Percentiles rank a stretch among this genome's conserved stretches.
phyloP scores from a whole-genome alignment of 2,329 filamentous ascomycete genomes.

The Apiospora rasikravindrae region DNA sequence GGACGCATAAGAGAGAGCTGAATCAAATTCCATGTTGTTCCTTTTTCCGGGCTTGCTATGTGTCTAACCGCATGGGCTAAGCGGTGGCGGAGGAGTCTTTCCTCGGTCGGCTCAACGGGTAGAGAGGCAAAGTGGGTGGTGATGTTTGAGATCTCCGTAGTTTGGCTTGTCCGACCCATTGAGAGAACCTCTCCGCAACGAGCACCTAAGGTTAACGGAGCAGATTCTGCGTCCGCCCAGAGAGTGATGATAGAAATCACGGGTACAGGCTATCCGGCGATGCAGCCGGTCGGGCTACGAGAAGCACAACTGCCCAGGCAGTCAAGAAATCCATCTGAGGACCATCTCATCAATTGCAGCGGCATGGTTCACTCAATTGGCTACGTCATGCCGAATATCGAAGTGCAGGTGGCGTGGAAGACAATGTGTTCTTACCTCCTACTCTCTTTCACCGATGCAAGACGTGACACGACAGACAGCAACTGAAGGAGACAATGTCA shows the following conservation, averaged over 20 bases:
- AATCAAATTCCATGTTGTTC: background rate
- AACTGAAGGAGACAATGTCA: background rate
- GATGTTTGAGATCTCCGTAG: constrained; percentile 1
- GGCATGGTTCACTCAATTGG: background rate
- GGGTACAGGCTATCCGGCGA: background rate
- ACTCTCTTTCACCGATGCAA: background rate
- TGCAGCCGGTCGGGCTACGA: background rate
- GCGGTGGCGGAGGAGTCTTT: background rate
- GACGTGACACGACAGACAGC: background rate
- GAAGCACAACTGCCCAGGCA: background rate
- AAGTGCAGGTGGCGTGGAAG: background rate
- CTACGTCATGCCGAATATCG: background rate
- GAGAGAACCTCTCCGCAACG: background rate
- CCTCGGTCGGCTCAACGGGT: background rate
- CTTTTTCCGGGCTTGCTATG: background rate
- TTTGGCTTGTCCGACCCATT: background rate
- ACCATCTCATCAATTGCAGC: background rate
- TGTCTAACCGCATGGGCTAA: constrained; percentile 7
- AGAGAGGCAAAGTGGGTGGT: background rate
- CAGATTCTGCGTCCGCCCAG: background rate
- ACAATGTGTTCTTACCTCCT: background rate
- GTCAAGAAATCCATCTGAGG: background rate
- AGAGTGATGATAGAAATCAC: background rate
- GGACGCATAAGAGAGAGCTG: background rate
- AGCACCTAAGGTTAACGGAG: background rate